These are phyloP conservation scores for Penicillium manginii DNA, from an alignment of 495 filamentous ascomycete species.

Conservation along the genomic window DNA sequence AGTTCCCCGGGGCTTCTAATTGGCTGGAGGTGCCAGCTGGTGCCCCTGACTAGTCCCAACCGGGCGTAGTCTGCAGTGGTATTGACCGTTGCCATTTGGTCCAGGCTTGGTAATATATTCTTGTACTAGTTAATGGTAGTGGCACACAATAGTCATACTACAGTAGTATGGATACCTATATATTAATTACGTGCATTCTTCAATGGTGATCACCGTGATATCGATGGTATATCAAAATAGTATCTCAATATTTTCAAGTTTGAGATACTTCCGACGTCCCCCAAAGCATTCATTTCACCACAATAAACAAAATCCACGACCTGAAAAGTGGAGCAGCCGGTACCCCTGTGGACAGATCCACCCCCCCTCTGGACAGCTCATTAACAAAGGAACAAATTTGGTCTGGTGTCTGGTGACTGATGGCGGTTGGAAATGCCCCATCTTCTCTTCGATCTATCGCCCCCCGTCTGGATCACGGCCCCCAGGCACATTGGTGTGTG, in stretches of 20 bases:
- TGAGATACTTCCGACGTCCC: no score
- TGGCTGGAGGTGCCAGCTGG: conserved; percentile 10
- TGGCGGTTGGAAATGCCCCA: neutral
- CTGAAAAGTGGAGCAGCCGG: conserved; percentile 2
- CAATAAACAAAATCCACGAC: neutral
- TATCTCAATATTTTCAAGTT: neutral
- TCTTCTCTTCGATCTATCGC: neutral
- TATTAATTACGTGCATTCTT: neutral
- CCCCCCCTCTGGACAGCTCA: conserved; percentile 4
- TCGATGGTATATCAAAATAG: neutral
- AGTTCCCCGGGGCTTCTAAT: conserved; percentile 18
- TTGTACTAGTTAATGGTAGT: neutral
- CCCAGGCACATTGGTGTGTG: neutral
- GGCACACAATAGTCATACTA: neutral
- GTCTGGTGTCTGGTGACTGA: neutral
- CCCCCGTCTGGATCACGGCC: neutral
- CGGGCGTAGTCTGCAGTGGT: neutral
- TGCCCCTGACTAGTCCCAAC: conserved; percentile 28
- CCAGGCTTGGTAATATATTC: neutral
- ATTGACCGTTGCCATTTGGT: neutral
- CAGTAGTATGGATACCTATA: no score
- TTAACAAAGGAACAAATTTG: neutral
- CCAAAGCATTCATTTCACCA: no score
- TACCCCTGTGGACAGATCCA: neutral
- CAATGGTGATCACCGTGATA: neutral